A percentile compares a stretch with the other conserved stretches of the same genome.
phyloP scores from a whole-genome alignment of 129 eudicot genomes.

The Heracleum sosnowskyi region DNA sequence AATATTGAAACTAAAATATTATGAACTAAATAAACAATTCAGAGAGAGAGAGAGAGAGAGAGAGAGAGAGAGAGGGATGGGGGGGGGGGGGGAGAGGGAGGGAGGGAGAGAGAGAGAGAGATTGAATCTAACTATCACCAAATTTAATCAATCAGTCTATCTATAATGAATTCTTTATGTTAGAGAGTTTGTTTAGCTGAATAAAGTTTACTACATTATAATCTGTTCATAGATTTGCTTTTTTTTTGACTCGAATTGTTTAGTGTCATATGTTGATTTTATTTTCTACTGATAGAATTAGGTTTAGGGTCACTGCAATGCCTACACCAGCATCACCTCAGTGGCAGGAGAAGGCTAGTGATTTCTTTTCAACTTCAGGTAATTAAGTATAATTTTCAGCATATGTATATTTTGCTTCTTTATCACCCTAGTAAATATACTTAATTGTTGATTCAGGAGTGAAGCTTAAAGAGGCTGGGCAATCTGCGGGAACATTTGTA shows the following conservation, averaged over 20 bases:
- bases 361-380: conserved; percentile 90
- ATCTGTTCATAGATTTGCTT: not conserved
- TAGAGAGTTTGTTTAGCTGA: not conserved
- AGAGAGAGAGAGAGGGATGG: too few species aligned
- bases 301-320: conserved; percentile 44
- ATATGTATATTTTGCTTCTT: not conserved
- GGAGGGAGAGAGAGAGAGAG: not conserved
- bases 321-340: conserved; percentile 72
- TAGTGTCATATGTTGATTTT: conserved; percentile 7
- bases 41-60: not conserved
- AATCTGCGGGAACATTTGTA: conserved; percentile 73
- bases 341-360: conserved; percentile 98
- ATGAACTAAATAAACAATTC: too few species aligned
- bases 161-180: not conserved
- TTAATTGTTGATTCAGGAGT: conserved; percentile 39
- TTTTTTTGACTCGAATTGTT: not conserved
- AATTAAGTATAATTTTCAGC: conserved; percentile 4
- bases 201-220: not conserved
- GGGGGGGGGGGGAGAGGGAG: not conserved
- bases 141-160: not conserved
- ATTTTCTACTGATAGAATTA: not conserved
- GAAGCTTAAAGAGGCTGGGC: conserved; percentile 93
- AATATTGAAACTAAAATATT: not conserved
- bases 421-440: not conserved
- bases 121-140: not conserved